These are phyloP conservation scores for Rhodomyrtus psidioides DNA, from an alignment of 441 rosid genomes.

Conservation along the genomic window DNA sequence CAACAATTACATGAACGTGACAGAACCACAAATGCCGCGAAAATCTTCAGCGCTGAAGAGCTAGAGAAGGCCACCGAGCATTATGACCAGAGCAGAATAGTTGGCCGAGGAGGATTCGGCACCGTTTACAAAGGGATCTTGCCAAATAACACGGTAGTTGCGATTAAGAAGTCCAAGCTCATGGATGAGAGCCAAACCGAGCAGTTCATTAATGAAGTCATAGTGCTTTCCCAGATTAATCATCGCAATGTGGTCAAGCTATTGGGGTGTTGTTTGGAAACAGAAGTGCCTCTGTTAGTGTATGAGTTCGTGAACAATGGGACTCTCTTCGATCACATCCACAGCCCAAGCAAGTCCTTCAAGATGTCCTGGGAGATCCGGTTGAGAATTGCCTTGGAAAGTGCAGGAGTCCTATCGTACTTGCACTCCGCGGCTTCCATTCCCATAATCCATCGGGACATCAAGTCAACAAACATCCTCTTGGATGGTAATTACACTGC, in stretches of 20 bases:
- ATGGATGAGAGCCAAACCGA: too few relatives aligned
- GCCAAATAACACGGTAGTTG: too few relatives aligned
- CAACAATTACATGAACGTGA: too few relatives aligned
- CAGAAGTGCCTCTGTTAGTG: not conserved
- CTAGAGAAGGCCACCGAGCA: too few relatives aligned
- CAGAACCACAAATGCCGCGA: too few relatives aligned
- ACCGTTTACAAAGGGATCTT: too few relatives aligned
- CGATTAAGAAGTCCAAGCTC: too few relatives aligned
- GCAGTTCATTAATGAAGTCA: not conserved
- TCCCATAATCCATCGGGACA: not conserved
- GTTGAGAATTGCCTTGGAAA: not conserved
- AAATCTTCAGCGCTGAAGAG: too few relatives aligned
- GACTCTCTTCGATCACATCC: not conserved
- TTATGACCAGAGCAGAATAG: too few relatives aligned
- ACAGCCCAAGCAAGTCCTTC: too few relatives aligned
- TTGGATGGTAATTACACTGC: not conserved
- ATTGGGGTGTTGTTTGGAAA: not conserved
- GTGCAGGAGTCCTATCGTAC: accelerated
- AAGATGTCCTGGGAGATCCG: not conserved
- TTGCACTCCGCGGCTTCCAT: not conserved
- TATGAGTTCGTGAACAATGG: not conserved
- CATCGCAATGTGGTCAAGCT: not conserved
- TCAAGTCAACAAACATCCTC: not conserved
- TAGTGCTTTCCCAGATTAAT: not conserved
- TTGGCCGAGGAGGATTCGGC: too few relatives aligned